Evolutionary conservation across 345 rosid species (phyloP).

Genomic region (Acer yangbiense): DNA sequence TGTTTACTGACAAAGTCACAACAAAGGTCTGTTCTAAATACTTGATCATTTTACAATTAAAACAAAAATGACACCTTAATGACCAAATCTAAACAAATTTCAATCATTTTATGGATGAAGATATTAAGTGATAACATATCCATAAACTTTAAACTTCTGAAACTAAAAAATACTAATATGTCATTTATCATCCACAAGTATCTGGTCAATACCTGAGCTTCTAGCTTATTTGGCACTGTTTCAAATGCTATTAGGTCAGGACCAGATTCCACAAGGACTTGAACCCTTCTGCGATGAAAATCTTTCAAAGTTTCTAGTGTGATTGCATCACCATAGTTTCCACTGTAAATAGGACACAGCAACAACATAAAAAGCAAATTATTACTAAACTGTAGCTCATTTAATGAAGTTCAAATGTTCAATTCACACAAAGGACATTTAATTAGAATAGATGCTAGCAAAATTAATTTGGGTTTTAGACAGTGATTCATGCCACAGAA

Average conservation of each 20-base stretch:
- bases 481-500: not conserved
- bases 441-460: not conserved
- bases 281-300: constrained; percentile 77
- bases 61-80: not conserved
- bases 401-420: constrained; percentile 9
- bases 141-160: not conserved
- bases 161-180: not conserved
- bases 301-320: constrained; percentile 58
- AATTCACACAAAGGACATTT: not conserved
- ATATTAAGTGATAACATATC: not conserved
- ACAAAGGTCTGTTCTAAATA: not conserved
- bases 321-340: constrained; percentile 61
- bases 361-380: constrained; percentile 12
- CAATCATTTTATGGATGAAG: not conserved
- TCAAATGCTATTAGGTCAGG: constrained; percentile 84
- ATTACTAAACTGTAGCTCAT: constrained; percentile 3
- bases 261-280: constrained; percentile 64
- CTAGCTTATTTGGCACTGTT: constrained; percentile 79
- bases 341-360: constrained; percentile 42
- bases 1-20: not conserved
- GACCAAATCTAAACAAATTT: not conserved
- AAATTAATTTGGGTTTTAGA: not conserved
- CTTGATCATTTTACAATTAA: constrained; percentile 2
- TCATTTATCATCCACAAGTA: constrained; percentile 1
- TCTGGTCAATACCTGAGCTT: constrained; percentile 65